Evolutionary conservation across 2,329 filamentous ascomycete genomes (phyloP).

Genomic region (Beauveria scarabaeidicola): DNA sequence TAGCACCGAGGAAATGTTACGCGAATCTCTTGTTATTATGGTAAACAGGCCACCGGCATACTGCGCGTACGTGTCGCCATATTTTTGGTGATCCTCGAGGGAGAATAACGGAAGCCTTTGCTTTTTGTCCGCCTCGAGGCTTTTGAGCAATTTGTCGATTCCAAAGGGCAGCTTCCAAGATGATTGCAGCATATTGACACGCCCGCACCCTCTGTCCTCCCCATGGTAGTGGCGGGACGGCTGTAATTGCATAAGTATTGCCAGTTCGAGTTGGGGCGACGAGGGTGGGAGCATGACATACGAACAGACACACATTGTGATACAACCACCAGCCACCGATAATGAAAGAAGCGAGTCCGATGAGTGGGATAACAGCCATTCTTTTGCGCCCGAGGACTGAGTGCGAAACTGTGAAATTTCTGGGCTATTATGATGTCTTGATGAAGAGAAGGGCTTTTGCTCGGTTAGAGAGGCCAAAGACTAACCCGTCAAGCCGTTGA

Average conservation of each 20-base stretch:
- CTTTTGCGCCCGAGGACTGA: background rate
- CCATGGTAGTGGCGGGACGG: constrained; percentile 7
- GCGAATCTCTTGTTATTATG: constrained; percentile 1
- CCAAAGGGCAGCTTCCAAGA: constrained; percentile 7
- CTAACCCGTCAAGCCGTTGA: background rate
- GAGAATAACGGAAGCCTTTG: background rate
- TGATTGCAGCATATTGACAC: constrained; percentile 2
- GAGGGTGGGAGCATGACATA: background rate
- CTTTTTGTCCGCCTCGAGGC: background rate
- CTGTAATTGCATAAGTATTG: background rate
- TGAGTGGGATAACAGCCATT: background rate
- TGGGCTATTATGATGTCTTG: no score
- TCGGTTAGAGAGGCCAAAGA: no score
- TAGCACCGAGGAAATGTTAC: constrained; percentile 5
- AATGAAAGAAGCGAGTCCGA: background rate
- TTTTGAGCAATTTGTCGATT: constrained; percentile 5
- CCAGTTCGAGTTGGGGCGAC: background rate
- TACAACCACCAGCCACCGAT: constrained; percentile 2
- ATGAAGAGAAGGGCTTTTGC: no score
- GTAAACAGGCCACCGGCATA: constrained; percentile 6
- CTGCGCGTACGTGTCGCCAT: constrained; percentile 3
- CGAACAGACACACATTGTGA: background rate
- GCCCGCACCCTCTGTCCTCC: constrained; percentile 2
- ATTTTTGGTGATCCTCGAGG: constrained; percentile 1
- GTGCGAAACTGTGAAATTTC: no score